A percentile compares a stretch with the other conserved stretches of the same genome.
Conservation (phyloP, 331 rosid genomes). For the Pyracantha coccinea region DNA sequence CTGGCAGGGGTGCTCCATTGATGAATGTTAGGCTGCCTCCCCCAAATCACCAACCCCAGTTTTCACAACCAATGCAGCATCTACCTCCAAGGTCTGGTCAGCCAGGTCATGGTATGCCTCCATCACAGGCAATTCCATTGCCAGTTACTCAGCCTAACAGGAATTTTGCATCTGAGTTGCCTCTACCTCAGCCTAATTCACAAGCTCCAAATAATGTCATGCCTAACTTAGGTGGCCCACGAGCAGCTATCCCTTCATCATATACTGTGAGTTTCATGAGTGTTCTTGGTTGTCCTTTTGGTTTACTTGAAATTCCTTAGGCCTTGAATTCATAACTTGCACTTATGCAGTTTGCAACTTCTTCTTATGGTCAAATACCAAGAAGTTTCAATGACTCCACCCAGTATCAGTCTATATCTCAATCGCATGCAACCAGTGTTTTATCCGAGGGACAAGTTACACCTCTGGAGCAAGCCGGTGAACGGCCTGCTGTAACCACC, state of each 20-base stretch:
- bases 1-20: constrained; percentile 60
- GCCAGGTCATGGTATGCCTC: constrained; percentile 41
- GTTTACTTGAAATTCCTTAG: background rate
- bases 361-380: constrained; percentile 67
- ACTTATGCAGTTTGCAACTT: constrained; percentile 47
- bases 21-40: constrained; percentile 73
- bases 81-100: constrained; percentile 59
- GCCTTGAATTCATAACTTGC: constrained; percentile 20
- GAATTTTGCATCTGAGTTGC: constrained; percentile 51
- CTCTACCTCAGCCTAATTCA: constrained; percentile 40
- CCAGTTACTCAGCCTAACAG: constrained; percentile 55
- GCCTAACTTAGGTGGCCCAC: constrained; percentile 60
- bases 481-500: constrained; percentile 37
- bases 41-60: constrained; percentile 52
- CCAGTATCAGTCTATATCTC: constrained; percentile 59
- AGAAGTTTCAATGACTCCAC: constrained; percentile 35
- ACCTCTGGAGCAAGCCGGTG: constrained; percentile 35
- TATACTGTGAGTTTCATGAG: constrained; percentile 51
- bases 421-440: constrained; percentile 37
- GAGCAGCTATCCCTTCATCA: constrained; percentile 52
- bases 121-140: constrained; percentile 51
- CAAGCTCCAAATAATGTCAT: constrained; percentile 55
- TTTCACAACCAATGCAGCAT: constrained; percentile 61
- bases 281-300: background rate
- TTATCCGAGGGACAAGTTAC: constrained; percentile 39